Evolutionary conservation across 192 early-diverging fungal species (phyloP).

Genomic region (Jimgerdemannia lactiflua): DNA sequence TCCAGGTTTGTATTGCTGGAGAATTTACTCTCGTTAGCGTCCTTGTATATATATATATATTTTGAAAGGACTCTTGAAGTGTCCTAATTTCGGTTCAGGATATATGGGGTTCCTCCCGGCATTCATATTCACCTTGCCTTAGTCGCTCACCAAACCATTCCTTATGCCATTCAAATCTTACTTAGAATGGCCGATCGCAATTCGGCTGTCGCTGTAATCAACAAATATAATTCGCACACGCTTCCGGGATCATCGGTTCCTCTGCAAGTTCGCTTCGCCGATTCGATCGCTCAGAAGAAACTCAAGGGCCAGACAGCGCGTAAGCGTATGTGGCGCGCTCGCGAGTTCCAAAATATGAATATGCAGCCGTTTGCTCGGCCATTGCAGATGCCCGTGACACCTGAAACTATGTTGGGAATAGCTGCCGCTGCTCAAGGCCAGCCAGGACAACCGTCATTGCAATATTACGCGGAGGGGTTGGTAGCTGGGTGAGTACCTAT

Average conservation of each 20-base stretch:
- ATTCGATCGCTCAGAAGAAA: constrained; percentile 75
- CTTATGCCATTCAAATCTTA: neutral
- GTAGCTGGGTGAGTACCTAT: neutral
- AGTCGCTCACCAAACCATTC: neutral
- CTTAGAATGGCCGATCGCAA: constrained; percentile 67
- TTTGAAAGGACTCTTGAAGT: no score
- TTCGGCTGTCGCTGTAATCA: constrained; percentile 63
- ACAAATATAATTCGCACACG: constrained; percentile 56
- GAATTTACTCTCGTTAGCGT: no score
- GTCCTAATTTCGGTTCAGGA: no score
- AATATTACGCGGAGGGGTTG: neutral
- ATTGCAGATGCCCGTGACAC: constrained; percentile 38
- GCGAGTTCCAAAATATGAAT: constrained; percentile 29
- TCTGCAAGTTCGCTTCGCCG: constrained; percentile 76
- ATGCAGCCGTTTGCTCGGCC: constrained; percentile 8
- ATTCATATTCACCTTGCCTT: no score
- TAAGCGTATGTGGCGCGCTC: constrained; percentile 32
- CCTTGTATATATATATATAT: no score
- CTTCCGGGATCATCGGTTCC: constrained; percentile 61
- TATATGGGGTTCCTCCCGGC: no score
- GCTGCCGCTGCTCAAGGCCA: constrained; percentile 15
- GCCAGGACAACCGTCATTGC: neutral
- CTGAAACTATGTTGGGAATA: constrained; percentile 46
- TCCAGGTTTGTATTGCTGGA: constrained; percentile 39
- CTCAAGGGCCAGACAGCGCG: constrained; percentile 62